Evolutionary conservation across 768 basidiomycete genomes (phyloP).

Genomic region (Phaffia tasmanica): DNA sequence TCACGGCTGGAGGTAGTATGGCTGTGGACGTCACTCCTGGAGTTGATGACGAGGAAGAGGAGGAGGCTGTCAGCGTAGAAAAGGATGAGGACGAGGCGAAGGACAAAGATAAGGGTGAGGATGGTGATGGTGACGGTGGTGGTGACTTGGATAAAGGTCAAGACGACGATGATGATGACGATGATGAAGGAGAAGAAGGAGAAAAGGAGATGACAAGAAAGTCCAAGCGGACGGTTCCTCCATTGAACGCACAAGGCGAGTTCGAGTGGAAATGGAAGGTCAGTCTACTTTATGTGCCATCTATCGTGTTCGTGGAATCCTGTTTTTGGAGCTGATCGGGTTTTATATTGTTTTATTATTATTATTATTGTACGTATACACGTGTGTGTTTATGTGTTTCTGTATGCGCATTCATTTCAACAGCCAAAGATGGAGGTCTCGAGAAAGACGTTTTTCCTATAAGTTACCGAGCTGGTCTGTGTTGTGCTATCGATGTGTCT

Average conservation of each 20-base stretch:
- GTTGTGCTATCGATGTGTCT: too few relatives aligned
- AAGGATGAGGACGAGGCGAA: slow-evolving; percentile 33
- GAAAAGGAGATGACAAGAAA: slow-evolving; percentile 9
- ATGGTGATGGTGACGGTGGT: slow-evolving; percentile 33
- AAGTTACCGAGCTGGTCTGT: background rate
- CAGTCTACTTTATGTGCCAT: slow-evolving; percentile 30
- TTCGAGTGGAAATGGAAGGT: slow-evolving; percentile 89
- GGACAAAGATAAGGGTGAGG: slow-evolving; percentile 33
- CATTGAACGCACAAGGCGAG: slow-evolving; percentile 57
- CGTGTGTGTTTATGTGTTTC: background rate
- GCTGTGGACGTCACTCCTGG: slow-evolving; percentile 49
- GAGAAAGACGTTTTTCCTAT: slow-evolving; percentile 82
- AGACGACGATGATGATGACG: slow-evolving; percentile 36
- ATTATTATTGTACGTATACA: too few relatives aligned
- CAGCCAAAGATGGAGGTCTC: slow-evolving; percentile 91
- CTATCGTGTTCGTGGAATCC: slow-evolving; percentile 6
- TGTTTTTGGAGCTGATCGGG: slow-evolving; percentile 5
- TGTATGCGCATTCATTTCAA: background rate
- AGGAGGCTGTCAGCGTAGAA: slow-evolving; percentile 18
- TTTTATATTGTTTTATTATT: slow-evolving; percentile 14
- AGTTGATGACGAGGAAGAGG: slow-evolving; percentile 46
- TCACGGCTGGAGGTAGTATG: slow-evolving; percentile 37
- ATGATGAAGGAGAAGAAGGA: slow-evolving; percentile 31
- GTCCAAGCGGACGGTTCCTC: slow-evolving; percentile 24
- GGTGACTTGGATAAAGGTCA: slow-evolving; percentile 35